A percentile compares a stretch with the other conserved stretches of the same genome.
Evolutionary conservation across 495 filamentous ascomycete genomes (phyloP).

Genomic region (Penicillium dipodomyicola): DNA sequence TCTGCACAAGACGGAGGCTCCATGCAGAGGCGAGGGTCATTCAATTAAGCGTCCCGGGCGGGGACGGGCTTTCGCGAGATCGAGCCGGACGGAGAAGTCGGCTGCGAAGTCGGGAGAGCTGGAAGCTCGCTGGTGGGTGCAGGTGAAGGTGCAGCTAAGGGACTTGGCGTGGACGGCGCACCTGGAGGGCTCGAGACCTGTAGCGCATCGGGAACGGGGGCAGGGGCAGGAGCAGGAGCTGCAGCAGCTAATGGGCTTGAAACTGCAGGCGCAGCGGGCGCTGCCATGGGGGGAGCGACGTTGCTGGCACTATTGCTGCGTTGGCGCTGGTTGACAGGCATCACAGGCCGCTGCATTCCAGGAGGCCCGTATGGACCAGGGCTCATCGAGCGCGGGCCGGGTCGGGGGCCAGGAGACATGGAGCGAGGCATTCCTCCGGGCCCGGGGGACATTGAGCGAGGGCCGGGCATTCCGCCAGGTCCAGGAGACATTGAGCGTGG

Average conservation of each 20-base stretch:
- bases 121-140: constrained; percentile 36
- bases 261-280: constrained; percentile 48
- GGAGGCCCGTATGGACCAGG: constrained; percentile 50
- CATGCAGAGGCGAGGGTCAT: constrained; percentile 1
- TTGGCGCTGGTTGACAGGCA: constrained; percentile 40
- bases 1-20: constrained; percentile 1
- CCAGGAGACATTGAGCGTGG: constrained; percentile 34
- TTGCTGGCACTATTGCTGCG: constrained; percentile 54
- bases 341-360: constrained; percentile 45
- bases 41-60: constrained; percentile 14
- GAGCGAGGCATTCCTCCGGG: constrained; percentile 18
- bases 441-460: constrained; percentile 38
- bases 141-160: constrained; percentile 49
- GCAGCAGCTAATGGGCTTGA: constrained; percentile 44
- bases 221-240: constrained; percentile 23
- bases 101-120: constrained; percentile 24
- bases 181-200: background rate
- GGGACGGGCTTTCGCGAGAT: constrained; percentile 36
- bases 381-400: constrained; percentile 41
- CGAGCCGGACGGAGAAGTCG: constrained; percentile 18
- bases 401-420: constrained; percentile 22
- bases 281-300: constrained; percentile 42
- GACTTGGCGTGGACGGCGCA: constrained; percentile 45
- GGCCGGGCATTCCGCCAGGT: constrained; percentile 32
- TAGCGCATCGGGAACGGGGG: background rate